Evolutionary conservation across 23 red algal species (phyloP).

Genomic region (Chondrus crispus): DNA sequence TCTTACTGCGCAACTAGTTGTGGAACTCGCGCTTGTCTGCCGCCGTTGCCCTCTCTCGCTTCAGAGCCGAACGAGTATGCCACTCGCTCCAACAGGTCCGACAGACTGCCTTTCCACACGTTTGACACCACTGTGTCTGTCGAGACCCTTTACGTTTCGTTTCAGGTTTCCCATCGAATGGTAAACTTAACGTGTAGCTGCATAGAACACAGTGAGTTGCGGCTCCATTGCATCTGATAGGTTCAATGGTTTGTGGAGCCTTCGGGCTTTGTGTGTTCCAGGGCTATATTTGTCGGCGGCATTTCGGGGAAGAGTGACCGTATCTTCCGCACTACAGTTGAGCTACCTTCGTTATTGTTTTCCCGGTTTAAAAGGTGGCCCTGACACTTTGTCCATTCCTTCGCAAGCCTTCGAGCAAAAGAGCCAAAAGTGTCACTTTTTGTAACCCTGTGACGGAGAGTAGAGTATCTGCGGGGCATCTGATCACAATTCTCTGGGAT

Average conservation of each 20-base stretch:
- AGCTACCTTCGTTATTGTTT: background rate
- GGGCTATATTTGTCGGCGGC: background rate
- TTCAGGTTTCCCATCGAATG: no score
- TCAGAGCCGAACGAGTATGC: background rate
- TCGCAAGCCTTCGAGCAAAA: slow-evolving; percentile 4
- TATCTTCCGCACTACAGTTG: background rate
- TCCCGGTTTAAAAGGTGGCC: background rate
- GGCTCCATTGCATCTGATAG: background rate
- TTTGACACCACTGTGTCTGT: background rate
- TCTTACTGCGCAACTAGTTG: no score
- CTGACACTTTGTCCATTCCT: background rate
- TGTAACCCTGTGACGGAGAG: background rate
- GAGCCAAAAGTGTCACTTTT: background rate
- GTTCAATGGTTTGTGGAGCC: background rate
- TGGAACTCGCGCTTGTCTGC: no score
- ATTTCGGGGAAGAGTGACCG: background rate
- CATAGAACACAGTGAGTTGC: no score
- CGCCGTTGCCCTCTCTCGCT: background rate
- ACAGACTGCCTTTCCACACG: background rate
- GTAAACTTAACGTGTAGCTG: no score
- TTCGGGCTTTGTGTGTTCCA: background rate
- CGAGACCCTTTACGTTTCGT: no score
- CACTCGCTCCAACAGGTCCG: background rate
- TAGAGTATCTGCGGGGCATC: background rate
- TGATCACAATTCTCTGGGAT: background rate